Percentiles rank a stretch among this genome's conserved stretches.
Conservation (phyloP, 2,329 filamentous ascomycete genomes). For the Pseudopyricularia cyperi region DNA sequence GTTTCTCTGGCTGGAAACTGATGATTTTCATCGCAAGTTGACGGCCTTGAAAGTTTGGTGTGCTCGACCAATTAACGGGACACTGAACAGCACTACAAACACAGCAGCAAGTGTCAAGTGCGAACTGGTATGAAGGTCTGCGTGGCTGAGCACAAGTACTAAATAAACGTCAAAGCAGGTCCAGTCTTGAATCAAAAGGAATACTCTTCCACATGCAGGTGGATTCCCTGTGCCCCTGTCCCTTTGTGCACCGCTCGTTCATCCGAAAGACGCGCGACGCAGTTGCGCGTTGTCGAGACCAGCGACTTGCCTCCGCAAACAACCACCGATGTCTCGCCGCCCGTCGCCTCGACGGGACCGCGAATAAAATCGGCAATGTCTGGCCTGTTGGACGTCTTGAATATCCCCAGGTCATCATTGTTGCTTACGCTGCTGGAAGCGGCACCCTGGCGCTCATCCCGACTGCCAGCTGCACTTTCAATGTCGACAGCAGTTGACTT, state of each 20-base stretch:
- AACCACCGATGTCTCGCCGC: constrained; percentile 47
- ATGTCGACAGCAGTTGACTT: constrained; percentile 9
- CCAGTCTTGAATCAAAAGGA: constrained; percentile 11
- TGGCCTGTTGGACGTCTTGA: constrained; percentile 31
- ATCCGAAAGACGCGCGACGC: constrained; percentile 41
- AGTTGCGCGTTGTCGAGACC: constrained; percentile 39
- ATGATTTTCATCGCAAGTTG: background rate
- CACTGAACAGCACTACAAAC: no score
- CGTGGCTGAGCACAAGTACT: no score
- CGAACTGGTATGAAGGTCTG: no score
- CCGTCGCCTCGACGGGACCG: constrained; percentile 39
- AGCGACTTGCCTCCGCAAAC: constrained; percentile 46
- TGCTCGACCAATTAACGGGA: no score
- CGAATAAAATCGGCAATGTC: constrained; percentile 39
- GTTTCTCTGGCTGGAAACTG: no score
- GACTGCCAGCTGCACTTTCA: constrained; percentile 10
- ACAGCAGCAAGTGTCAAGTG: no score
- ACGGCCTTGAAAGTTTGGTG: no score
- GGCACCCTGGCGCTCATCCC: background rate
- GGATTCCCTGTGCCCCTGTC: constrained; percentile 49
- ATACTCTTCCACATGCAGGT: constrained; percentile 48
- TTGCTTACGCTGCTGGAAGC: background rate
- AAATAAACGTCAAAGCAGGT: background rate
- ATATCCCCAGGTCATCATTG: constrained; percentile 26
- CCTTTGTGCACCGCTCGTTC: constrained; percentile 52